These are phyloP conservation scores for Suillus decipiens DNA, from an alignment of 768 basidiomycete species.

Conservation along the genomic window DNA sequence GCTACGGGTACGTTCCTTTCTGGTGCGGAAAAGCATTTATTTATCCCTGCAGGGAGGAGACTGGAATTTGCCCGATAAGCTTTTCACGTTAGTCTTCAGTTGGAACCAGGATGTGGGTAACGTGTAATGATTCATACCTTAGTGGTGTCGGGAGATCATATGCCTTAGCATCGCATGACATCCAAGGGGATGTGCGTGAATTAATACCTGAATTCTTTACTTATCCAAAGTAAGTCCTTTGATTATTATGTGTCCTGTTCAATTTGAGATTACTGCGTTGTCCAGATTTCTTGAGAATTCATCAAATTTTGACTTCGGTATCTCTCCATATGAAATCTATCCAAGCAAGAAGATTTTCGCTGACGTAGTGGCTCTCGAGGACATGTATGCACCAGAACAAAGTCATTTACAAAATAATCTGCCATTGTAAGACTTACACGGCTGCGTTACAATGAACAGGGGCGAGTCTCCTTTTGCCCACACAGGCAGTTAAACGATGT, in stretches of 20 bases:
- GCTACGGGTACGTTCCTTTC: slow-evolving; percentile 49
- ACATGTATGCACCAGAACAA: too few relatives aligned
- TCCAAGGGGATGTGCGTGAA: slow-evolving; percentile 93
- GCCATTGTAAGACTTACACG: too few relatives aligned
- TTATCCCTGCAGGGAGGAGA: slow-evolving; percentile 70
- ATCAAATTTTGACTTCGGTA: slow-evolving; percentile 75
- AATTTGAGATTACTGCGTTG: not conserved
- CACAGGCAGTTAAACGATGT: too few relatives aligned
- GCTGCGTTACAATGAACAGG: slow-evolving; percentile 32
- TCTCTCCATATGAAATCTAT: too few relatives aligned
- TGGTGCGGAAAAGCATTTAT: not conserved
- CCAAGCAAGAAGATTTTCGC: slow-evolving; percentile 64
- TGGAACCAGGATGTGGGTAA: too few relatives aligned
- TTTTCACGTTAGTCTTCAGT: slow-evolving; percentile 61
- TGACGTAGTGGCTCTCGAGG: too few relatives aligned
- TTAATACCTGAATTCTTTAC: slow-evolving; percentile 89
- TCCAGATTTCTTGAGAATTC: slow-evolving; percentile 86
- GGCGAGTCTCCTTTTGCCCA: too few relatives aligned
- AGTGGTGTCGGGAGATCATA: slow-evolving; percentile 84
- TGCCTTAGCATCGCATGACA: slow-evolving; percentile 80
- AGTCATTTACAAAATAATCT: too few relatives aligned
- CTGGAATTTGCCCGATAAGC: slow-evolving; percentile 89
- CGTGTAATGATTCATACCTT: slow-evolving; percentile 6
- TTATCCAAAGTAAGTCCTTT: slow-evolving; percentile 68
- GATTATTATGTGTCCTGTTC: too few relatives aligned